Evolutionary conservation across 2,329 filamentous ascomycete genomes (phyloP).

Genomic region (Myriosclerotinia curreyana): DNA sequence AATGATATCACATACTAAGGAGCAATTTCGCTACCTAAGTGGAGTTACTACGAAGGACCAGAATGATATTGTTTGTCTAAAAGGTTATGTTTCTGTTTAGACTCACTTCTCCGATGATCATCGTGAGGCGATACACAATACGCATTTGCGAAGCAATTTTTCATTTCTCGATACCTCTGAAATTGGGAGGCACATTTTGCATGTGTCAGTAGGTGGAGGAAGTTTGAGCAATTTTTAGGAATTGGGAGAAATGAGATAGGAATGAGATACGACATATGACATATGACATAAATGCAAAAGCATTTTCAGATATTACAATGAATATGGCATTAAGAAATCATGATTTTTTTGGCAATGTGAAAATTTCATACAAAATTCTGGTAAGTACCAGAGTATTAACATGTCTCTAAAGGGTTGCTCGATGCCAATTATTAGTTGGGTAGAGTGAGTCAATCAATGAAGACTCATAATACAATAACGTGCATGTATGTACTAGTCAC

Average conservation of each 20-base stretch:
- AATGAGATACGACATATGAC: not conserved
- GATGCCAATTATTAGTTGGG: not conserved
- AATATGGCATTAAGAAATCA: constrained; percentile 13
- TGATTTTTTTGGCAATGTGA: constrained; percentile 3
- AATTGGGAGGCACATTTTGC: constrained; percentile 15
- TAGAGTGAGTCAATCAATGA: not conserved
- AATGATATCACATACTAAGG: constrained; percentile 25
- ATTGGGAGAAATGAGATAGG: constrained; percentile 10
- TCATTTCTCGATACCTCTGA: constrained; percentile 25
- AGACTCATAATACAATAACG: not conserved
- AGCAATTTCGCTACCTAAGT: constrained; percentile 30
- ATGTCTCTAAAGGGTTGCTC: not conserved
- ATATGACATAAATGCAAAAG: constrained; percentile 17
- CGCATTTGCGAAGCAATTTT: constrained; percentile 29
- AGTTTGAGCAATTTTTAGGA: constrained; percentile 12
- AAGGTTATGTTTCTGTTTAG: constrained; percentile 36
- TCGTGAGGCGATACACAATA: constrained; percentile 34
- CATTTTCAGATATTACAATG: constrained; percentile 18
- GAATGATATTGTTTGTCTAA: constrained; percentile 36
- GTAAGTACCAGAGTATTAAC: not conserved
- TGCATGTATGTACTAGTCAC: not conserved
- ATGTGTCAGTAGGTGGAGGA: constrained; percentile 19
- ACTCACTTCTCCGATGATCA: constrained; percentile 32
- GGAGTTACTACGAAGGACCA: constrained; percentile 32
- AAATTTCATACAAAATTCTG: not conserved